Conservation (phyloP, 768 basidiomycete species). For the Cystofilobasidium macerans region DNA sequence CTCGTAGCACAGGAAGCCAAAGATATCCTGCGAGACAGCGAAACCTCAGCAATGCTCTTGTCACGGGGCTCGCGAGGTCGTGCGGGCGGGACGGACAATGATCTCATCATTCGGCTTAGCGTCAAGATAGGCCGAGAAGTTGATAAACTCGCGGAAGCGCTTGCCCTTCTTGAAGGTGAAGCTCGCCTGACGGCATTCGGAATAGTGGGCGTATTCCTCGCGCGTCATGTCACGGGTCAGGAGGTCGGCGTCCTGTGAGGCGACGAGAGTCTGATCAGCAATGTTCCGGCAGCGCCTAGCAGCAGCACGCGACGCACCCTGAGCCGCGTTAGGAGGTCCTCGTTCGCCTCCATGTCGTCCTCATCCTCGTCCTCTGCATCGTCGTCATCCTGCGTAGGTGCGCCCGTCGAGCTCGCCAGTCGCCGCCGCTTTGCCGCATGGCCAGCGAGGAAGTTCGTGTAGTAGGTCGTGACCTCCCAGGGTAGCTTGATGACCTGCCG, state of each 20-base stretch:
- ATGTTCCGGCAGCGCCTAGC: background rate
- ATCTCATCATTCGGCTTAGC: constrained; percentile 87
- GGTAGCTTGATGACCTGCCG: constrained; percentile 91
- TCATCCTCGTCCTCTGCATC: constrained; percentile 93
- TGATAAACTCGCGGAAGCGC: constrained; percentile 88
- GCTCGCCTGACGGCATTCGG: constrained; percentile 89
- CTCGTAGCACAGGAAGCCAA: constrained; percentile 93
- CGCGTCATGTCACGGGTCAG: constrained; percentile 90
- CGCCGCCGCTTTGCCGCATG: constrained; percentile 12
- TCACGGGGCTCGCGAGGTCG: background rate
- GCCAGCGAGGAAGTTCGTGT: constrained; percentile 62
- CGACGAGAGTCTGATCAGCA: background rate
- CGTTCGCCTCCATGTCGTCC: constrained; percentile 88
- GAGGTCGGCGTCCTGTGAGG: constrained; percentile 76
- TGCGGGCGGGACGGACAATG: constrained; percentile 42
- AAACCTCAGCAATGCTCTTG: background rate
- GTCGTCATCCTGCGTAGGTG: constrained; percentile 50
- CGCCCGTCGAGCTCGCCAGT: background rate
- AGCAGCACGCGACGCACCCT: constrained; percentile 43
- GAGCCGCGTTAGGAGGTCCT: constrained; percentile 78
- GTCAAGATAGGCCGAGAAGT: constrained; percentile 73
- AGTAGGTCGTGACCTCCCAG: constrained; percentile 89
- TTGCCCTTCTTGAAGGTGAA: constrained; percentile 97
- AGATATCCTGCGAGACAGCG: constrained; percentile 47
- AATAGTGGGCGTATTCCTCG: constrained; percentile 94